Evolutionary conservation across 2,329 filamentous ascomycete genomes (phyloP).

Genomic region (Talaromyces sp.): DNA sequence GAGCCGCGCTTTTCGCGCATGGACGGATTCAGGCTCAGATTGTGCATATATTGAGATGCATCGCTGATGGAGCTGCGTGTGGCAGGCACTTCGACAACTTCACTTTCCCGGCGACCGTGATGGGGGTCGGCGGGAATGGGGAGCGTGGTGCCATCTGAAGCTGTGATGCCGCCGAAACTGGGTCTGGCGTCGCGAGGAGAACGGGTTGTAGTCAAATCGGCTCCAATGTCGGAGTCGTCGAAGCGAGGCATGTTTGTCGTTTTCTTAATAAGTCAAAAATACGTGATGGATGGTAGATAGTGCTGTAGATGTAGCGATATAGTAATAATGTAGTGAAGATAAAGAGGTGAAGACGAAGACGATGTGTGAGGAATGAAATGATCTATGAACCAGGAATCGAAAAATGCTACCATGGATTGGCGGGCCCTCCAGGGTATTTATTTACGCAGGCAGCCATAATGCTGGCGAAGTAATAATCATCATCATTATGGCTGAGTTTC

Average conservation of each 20-base stretch:
- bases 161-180: slow-evolving; percentile 25
- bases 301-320: neutral
- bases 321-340: neutral
- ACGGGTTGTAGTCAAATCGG: slow-evolving; percentile 31
- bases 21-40: slow-evolving; percentile 64
- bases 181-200: slow-evolving; percentile 29
- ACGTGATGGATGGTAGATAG: slow-evolving; percentile 13
- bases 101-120: slow-evolving; percentile 36
- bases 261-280: slow-evolving; percentile 13
- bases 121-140: slow-evolving; percentile 37
- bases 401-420: neutral
- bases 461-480: neutral
- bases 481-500: neutral
- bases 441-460: neutral
- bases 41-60: slow-evolving; percentile 68
- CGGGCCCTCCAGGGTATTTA: slow-evolving; percentile 12
- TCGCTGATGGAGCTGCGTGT: slow-evolving; percentile 66
- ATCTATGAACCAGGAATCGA: neutral
- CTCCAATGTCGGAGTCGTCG: slow-evolving; percentile 56
- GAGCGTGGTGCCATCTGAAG: slow-evolving; percentile 22
- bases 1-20: slow-evolving; percentile 66
- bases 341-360: neutral
- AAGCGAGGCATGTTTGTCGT: slow-evolving; percentile 57
- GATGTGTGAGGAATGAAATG: neutral
- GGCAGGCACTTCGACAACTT: slow-evolving; percentile 67